Percentiles rank a stretch among this genome's conserved stretches.
Evolutionary conservation across 495 filamentous ascomycete species (phyloP).

Genomic region (Aspergillus kassunensis): DNA sequence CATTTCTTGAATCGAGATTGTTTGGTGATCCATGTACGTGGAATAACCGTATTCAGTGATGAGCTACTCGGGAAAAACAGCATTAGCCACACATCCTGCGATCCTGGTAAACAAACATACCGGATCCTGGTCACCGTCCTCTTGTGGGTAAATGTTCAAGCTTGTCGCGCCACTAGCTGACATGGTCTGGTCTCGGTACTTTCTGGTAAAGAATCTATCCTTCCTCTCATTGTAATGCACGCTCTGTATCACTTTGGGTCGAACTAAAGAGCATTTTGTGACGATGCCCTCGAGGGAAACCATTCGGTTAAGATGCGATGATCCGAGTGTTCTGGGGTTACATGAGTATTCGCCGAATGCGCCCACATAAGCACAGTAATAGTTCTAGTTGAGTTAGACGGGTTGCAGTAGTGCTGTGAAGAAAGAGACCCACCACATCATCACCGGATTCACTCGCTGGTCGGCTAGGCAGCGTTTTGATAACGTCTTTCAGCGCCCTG

Average conservation of each 20-base stretch:
- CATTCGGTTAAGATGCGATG: constrained; percentile 87
- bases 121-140: constrained; percentile 79
- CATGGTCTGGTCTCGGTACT: constrained; percentile 96
- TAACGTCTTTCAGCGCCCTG: constrained; percentile 78
- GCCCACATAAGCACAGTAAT: constrained; percentile 92
- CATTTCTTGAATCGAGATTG: constrained; percentile 99
- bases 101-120: constrained; percentile 33
- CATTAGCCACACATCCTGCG: constrained; percentile 11
- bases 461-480: constrained; percentile 69
- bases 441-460: constrained; percentile 55
- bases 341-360: constrained; percentile 93
- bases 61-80: constrained; percentile 40
- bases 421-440: constrained; percentile 49
- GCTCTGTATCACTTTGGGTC: constrained; percentile 95
- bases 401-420: background rate
- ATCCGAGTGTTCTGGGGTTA: constrained; percentile 90
- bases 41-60: constrained; percentile 95
- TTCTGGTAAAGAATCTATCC: constrained; percentile 74
- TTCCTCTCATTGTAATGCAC: constrained; percentile 90
- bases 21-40: constrained; percentile 95
- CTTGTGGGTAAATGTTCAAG: constrained; percentile 87
- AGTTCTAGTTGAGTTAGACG: constrained; percentile 47
- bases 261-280: constrained; percentile 89
- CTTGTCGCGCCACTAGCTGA: constrained; percentile 80
- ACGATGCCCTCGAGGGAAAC: constrained; percentile 97